Evolutionary conservation across 768 basidiomycete genomes (phyloP).

Genomic region (Boletus barrowsii): DNA sequence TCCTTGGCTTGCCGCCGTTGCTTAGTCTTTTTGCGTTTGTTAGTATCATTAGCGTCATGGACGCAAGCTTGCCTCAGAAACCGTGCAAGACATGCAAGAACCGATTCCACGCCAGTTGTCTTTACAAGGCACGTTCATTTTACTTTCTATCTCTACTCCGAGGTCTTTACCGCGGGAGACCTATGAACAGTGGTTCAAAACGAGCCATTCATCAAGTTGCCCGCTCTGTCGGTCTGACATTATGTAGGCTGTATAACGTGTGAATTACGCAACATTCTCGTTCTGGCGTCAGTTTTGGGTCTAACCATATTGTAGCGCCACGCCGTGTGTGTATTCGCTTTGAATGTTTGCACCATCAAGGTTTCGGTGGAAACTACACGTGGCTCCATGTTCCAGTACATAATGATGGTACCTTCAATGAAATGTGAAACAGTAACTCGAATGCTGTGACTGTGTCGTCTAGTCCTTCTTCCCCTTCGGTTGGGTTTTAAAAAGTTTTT

Average conservation of each 20-base stretch:
- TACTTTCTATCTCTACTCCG: background rate
- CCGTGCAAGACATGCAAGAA: constrained; percentile 95
- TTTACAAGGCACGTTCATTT: constrained; percentile 68
- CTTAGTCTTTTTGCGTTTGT: background rate
- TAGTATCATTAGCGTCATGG: constrained; percentile 88
- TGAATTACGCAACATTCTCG: background rate
- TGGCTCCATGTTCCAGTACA: too few relatives aligned
- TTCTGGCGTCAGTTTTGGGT: background rate
- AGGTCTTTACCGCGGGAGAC: background rate
- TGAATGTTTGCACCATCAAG: too few relatives aligned
- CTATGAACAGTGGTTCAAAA: constrained; percentile 73
- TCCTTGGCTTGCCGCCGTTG: background rate
- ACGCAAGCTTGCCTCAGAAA: constrained; percentile 83
- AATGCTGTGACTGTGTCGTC: too few relatives aligned
- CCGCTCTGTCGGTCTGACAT: constrained; percentile 89
- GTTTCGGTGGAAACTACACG: too few relatives aligned
- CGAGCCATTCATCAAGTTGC: constrained; percentile 87
- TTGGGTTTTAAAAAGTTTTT: too few relatives aligned
- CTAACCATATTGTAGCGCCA: background rate
- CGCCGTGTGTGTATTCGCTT: background rate
- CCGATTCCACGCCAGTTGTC: constrained; percentile 85
- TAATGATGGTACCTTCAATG: too few relatives aligned
- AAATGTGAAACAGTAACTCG: too few relatives aligned
- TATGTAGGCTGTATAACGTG: constrained; percentile 34
- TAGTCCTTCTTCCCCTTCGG: too few relatives aligned